Evolutionary conservation across 148 eudicot genomes (phyloP), one percentile per base, ranked within the genome.

Genomic region (Tetragonia tetragonoides): DNA sequence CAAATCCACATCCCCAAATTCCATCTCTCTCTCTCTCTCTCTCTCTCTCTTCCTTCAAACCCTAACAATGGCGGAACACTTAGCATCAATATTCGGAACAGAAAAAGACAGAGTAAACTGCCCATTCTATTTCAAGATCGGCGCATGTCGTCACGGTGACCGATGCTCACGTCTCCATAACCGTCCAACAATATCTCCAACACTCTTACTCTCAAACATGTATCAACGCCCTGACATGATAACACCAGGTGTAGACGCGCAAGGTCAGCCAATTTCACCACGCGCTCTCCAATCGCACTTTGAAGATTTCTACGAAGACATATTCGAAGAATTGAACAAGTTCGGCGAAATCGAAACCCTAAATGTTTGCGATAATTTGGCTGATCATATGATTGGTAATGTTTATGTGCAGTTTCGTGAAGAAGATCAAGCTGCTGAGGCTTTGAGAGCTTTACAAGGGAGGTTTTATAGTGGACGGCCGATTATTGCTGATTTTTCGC

Each of bases 101-200:
- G 96, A 91, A 78, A 89, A 91, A 64, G 96, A 91, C 86, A 77
- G 96, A 1, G 96, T 91, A 0, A 91, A 91, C 82, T 91, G 93
- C 59, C 96, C 96, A 0, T 91, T 91, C 85, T 91, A 91, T 85
- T 89, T 91, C 88, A 91, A 91, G 76, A 89, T 91, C 82, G 96
- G 96, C 70, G 95, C 95, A 2, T 89, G 95, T 39, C 82, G 92
- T 16, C 95, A 91, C 70, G 93, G 91, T 14, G 95, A 91, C 62
- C 89, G 93, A 1, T 91, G 95, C 84, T 91, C 93, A 6, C 87
- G 96, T 57, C 93, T 89, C 75, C 96, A 91, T 81, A 89, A 84
- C 44, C 83, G 83, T 24, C 93, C 96, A 14, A 88, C 88, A 16
- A 91, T 91, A 38, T 83, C 87, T 21, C 93, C 93, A 0, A 91